Conservation (phyloP, 208 protist species). For the Wallacemonas sp. region DNA sequence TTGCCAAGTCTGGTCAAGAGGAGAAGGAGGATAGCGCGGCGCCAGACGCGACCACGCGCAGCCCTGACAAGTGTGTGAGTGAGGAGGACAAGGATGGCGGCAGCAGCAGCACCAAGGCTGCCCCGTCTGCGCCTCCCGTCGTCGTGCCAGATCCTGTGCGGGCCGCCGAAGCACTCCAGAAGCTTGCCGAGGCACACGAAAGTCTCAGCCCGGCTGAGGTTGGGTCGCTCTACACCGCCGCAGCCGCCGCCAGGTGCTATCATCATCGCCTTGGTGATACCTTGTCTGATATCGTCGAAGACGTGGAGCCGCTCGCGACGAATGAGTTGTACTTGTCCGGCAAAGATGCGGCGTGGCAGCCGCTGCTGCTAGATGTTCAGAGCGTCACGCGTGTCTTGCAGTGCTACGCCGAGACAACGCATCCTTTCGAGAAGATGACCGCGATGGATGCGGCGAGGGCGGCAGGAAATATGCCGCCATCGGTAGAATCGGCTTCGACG, state of each 20-base stretch:
- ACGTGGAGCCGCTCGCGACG: constrained; percentile 36
- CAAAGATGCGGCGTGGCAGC: constrained; percentile 76
- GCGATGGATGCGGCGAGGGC: background rate
- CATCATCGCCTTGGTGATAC: constrained; percentile 1
- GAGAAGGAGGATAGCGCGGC: background rate
- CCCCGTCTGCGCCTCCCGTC: background rate
- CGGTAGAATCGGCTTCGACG: background rate
- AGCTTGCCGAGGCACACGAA: background rate
- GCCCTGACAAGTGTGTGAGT: too few species aligned
- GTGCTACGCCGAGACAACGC: constrained; percentile 56
- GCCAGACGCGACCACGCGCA: background rate
- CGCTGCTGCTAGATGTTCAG: constrained; percentile 61
- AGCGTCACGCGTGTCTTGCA: constrained; percentile 65
- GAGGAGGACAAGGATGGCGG: background rate
- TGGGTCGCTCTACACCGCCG: background rate
- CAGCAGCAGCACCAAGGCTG: background rate
- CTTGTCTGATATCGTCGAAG: constrained; percentile 22
- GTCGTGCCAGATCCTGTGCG: background rate
- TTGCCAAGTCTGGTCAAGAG: too few species aligned
- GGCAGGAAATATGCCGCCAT: background rate
- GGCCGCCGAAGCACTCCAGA: background rate
- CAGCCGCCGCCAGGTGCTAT: constrained; percentile 2
- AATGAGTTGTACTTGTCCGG: constrained; percentile 64
- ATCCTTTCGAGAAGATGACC: background rate
- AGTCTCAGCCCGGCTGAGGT: background rate